A percentile compares a stretch with the other conserved stretches of the same genome.
phyloP scores from a whole-genome alignment of 2,329 filamentous ascomycete genomes.

The Pestalotiopsis sp. region DNA sequence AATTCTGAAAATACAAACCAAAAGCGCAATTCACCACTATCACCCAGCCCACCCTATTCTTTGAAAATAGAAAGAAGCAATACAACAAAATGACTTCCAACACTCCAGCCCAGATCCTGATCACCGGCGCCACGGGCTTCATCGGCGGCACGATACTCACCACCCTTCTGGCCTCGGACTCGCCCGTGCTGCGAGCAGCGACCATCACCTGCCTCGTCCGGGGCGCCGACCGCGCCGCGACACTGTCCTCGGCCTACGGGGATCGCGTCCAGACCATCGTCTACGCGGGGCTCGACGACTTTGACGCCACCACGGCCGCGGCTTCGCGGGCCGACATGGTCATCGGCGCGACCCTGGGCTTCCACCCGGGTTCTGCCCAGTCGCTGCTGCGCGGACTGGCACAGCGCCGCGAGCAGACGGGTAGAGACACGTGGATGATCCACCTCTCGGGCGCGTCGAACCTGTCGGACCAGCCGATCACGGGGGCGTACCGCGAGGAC shows the following conservation, averaged over 20 bases:
- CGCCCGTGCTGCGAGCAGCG: background rate
- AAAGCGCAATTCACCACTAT: background rate
- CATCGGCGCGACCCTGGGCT: conserved; percentile 44
- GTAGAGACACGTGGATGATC: conserved; percentile 32
- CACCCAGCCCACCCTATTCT: background rate
- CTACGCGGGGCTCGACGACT: conserved; percentile 25
- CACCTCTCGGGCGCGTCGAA: conserved; percentile 40
- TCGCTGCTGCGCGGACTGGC: conserved; percentile 46
- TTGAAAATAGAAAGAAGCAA: background rate
- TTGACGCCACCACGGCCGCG: conserved; percentile 16
- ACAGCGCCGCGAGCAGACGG: conserved; percentile 30
- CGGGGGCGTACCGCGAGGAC: conserved; percentile 16
- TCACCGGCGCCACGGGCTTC: conserved; percentile 27
- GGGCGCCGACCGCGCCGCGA: conserved; percentile 22
- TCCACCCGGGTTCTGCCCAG: conserved; percentile 36
- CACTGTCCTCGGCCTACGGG: conserved; percentile 21
- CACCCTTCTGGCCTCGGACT: conserved; percentile 8
- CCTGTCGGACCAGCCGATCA: conserved; percentile 43
- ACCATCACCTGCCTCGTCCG: conserved; percentile 25
- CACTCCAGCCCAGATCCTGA: conserved; percentile 21
- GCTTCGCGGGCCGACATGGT: conserved; percentile 35
- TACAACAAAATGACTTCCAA: conserved; percentile 14
- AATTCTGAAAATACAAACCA: background rate
- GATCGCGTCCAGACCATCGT: conserved; percentile 22
- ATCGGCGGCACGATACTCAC: conserved; percentile 18